Base-by-base conservation (phyloP, 2,329 filamentous ascomycete species). In the Didymella keratinophila region DNA sequence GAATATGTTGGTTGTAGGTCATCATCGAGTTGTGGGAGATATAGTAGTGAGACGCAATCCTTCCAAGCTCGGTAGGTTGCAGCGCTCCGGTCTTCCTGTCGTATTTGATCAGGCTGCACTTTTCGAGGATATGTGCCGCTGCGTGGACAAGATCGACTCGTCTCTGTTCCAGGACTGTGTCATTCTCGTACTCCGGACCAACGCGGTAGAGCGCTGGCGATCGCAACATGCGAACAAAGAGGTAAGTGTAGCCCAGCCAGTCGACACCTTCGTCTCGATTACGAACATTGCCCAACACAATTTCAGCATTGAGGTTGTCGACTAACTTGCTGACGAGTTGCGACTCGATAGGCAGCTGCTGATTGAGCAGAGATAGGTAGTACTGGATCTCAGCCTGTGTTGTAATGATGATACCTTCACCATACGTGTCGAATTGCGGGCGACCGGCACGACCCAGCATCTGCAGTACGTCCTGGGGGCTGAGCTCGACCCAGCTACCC, bases 361-460 rank as follows among this genome's bases (percentile, higher is more conserved):
- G 94, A 72, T 99, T 99, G 72, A 99, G 86, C 34, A 99, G 83
- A 0, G 94, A 98, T 20, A 99, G 86, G 71, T 99, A 99, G 78
- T 99, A 99, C 70, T 97, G 93, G 73, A 99, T 92, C 79, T 99
- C 96, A 48, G 84, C 85, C 73, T 98, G 94, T 0, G 93, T 95
- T 0, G 95, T 99, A 69, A 99, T 97, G 74, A 99, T 98, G 71
- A 99, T 98, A 75, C 95, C 95, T 78, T 99, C 95, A 74, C 95
- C 95, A 72, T 96, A 99, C 0, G 93, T 97, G 75, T 99, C 95
- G 74, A 92, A 99, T 72, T 99, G 96, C 27, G 95, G 95, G 66
- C 95, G 88, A 75, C 95, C 95, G 52, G 95, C 96, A 84, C 95
- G 93, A 72, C 95, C 95, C 71, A 99, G 87, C 96, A 99, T 99